Base-by-base conservation (phyloP, 495 filamentous ascomycete genomes). In the Hypoxylon fuscum region DNA sequence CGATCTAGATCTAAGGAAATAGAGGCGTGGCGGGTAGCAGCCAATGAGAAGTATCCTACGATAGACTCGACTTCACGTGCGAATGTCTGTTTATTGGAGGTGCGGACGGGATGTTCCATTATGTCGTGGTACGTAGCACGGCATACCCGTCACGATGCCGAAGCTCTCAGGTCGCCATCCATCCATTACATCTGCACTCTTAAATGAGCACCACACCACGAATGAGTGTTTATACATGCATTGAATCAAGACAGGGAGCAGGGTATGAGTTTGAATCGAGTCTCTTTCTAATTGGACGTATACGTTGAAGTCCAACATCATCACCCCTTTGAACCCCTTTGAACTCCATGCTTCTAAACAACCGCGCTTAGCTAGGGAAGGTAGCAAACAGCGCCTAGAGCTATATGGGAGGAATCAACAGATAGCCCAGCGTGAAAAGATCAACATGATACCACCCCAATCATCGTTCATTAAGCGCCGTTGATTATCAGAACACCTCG, bases 71-170 rank as follows among this genome's bases (percentile, higher is more conserved):
- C n/a, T n/a, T n/a, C n/a, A n/a, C n/a, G n/a, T n/a, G n/a, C n/a
- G n/a, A n/a, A n/a, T n/a, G n/a, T n/a, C n/a, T n/a, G n/a, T n/a
- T n/a, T 29, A 40, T 53, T 53, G 35, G 29, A 23, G 20, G 14
- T 22, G 41, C 23, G 21, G 49, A 25, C 37, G 15, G 50, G 46
- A 31, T 45, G 48, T 35, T 21, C 43, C 29, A 37, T 40, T 22
- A 68, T 56, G 50, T 29, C 41, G 50, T 64, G 59, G 15, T 18
- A 58, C 44, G 64, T 62, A 54, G 10, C 59, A 68, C 51, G 3
- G 31, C 64, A 64, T 59, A 58, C 54, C 52, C 58, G 56, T 58
- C 35, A 32, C 34, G 7, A 62, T 52, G 55, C 47, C 52, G 45
- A 12, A 62, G 46, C 32, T 38, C n/a, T n/a, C n/a, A 47, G 35